phyloP scores from a whole-genome alignment of 2,329 filamentous ascomycete genomes.

The Talaromyces funiculosus region DNA sequence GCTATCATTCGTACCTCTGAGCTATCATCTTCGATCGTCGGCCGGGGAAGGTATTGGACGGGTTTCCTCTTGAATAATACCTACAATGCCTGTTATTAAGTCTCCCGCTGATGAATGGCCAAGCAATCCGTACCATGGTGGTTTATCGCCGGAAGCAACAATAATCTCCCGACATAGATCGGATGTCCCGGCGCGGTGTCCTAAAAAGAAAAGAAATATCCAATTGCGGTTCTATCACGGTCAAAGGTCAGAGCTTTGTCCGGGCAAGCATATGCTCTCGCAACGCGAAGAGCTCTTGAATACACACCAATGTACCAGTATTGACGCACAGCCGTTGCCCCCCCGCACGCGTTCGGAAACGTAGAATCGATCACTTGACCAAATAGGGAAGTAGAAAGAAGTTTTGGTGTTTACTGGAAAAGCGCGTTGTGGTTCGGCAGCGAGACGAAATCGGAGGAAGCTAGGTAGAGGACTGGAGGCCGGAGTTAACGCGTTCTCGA shows the following conservation, averaged over 20 bases:
- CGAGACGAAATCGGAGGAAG: not conserved
- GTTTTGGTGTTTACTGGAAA: conserved; percentile 8
- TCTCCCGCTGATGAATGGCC: not conserved
- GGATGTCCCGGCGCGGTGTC: conserved; percentile 11
- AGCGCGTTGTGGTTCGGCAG: conserved; percentile 10
- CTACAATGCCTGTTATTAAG: conserved; percentile 42
- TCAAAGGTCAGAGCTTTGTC: not conserved
- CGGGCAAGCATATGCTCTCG: not conserved
- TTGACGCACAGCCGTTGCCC: not conserved
- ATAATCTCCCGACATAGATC: conserved; percentile 2
- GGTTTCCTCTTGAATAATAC: conserved; percentile 96
- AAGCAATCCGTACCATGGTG: conserved; percentile 9
- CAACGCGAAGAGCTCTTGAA: not conserved
- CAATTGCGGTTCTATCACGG: conserved; percentile 8
- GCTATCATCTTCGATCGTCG: conserved; percentile 71
- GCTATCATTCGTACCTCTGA: conserved; percentile 61
- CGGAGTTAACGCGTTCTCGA: conserved; percentile 7
- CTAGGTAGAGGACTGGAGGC: not conserved
- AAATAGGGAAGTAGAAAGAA: conserved; percentile 4
- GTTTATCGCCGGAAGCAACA: conserved; percentile 6
- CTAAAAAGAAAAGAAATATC: not conserved
- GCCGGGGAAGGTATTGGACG: conserved; percentile 70
- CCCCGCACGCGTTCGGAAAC: not conserved
- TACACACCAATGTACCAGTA: not conserved
- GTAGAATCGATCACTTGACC: not conserved